Evolutionary conservation across 164 flowering plant genomes (phyloP).

Genomic region (Liquidambar formosana): DNA sequence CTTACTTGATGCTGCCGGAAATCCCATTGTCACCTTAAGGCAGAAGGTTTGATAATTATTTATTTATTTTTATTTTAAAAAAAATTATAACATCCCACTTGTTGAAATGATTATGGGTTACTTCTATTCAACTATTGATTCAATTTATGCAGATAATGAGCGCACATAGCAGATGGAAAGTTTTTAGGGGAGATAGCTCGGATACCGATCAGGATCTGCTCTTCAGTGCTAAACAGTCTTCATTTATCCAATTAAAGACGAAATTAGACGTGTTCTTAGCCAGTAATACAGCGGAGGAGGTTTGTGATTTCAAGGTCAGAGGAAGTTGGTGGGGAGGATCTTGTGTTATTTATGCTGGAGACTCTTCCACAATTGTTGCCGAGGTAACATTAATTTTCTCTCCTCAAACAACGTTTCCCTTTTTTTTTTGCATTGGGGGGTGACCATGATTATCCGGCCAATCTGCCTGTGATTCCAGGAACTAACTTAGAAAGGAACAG

Average conservation of each 20-base stretch:
- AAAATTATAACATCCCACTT: too few relatives aligned
- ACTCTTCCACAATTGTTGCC: constrained; percentile 27
- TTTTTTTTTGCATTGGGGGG: too few relatives aligned
- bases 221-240: constrained; percentile 27
- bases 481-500: too few relatives aligned
- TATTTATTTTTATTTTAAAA: too few relatives aligned
- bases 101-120: too few relatives aligned
- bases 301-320: constrained; percentile 32
- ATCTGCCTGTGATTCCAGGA: too few relatives aligned
- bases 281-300: constrained; percentile 4
- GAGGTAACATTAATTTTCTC: constrained; percentile 23
- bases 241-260: constrained; percentile 24
- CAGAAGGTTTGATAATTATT: constrained; percentile 34
- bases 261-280: constrained; percentile 31
- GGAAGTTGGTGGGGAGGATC: constrained; percentile 26
- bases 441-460: too few relatives aligned
- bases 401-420: too few relatives aligned
- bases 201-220: constrained; percentile 24
- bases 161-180: constrained; percentile 35
- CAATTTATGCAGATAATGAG: constrained; percentile 21
- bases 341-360: constrained; percentile 26
- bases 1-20: constrained; percentile 49
- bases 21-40: constrained; percentile 44
- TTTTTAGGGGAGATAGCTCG: constrained; percentile 36
- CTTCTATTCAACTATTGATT: background rate